A percentile compares a stretch with the other conserved stretches of the same genome.
These are phyloP conservation scores for Pestalotiopsis sp. DNA, from an alignment of 2,329 filamentous ascomycete genomes.

Conservation along the genomic window DNA sequence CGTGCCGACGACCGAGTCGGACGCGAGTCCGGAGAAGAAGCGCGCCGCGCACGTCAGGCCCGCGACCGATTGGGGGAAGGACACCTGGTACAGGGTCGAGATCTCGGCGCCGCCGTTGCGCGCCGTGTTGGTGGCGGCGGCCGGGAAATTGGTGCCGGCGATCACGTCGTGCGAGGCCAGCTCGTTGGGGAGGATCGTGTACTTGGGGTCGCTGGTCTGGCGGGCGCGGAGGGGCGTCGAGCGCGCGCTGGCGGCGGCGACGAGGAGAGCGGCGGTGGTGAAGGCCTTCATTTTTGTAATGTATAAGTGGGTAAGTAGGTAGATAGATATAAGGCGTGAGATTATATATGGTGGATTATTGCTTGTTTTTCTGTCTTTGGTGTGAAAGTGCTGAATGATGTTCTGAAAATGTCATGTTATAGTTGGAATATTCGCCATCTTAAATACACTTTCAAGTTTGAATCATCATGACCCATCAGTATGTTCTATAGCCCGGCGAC, in stretches of 20 bases:
- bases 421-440: neutral
- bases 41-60: slow-evolving; percentile 2
- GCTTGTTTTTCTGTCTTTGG: neutral
- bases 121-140: neutral
- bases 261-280: slow-evolving; percentile 1
- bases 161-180: slow-evolving; percentile 7
- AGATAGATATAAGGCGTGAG: neutral
- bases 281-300: slow-evolving; percentile 7
- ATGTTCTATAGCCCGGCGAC: neutral
- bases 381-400: neutral
- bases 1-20: neutral
- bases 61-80: neutral
- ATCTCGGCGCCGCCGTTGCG: neutral
- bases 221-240: neutral
- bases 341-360: neutral
- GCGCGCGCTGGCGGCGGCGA: slow-evolving; percentile 6
- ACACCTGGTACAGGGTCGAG: slow-evolving; percentile 1
- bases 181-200: neutral
- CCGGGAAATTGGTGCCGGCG: neutral
- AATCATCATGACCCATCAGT: neutral
- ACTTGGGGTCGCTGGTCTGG: neutral
- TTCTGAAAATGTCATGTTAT: neutral
- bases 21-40: neutral
- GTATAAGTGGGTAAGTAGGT: neutral
- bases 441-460: neutral